phyloP scores from a whole-genome alignment of 75 land plant genomes.

The Azolla pinnata region DNA sequence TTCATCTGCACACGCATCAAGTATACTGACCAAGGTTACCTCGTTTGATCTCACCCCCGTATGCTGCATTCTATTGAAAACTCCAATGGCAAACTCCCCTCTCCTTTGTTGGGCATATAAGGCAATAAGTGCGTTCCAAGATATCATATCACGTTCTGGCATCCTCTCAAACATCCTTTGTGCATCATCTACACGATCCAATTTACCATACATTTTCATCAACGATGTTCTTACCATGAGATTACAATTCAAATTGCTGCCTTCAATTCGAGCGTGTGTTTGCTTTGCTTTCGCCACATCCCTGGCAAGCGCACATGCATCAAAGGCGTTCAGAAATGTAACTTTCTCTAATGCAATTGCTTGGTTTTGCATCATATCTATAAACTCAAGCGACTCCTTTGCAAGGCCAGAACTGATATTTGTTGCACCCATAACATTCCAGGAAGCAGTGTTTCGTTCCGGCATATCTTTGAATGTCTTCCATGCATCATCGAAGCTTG shows the following conservation, averaged over 20 bases:
- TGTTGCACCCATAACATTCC: constrained; percentile 38
- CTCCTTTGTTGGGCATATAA: constrained; percentile 17
- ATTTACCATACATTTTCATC: constrained; percentile 11
- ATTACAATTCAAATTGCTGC: constrained; percentile 9
- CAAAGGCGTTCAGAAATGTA: constrained; percentile 25
- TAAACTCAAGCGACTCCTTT: constrained; percentile 23
- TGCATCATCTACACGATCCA: constrained; percentile 20
- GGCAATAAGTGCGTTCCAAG: constrained; percentile 29
- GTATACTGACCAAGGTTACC: constrained; percentile 22
- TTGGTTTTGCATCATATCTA: constrained; percentile 18
- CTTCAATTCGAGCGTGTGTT: constrained; percentile 19
- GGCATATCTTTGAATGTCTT: constrained; percentile 25
- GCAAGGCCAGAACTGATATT: constrained; percentile 15
- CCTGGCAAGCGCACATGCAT: constrained; percentile 9
- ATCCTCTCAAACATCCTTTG: constrained; percentile 20
- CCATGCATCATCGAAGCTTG: constrained; percentile 23
- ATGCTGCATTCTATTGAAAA: constrained; percentile 21
- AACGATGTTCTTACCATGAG: constrained; percentile 7
- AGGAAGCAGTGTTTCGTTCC: constrained; percentile 32
- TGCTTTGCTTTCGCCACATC: constrained; percentile 10
- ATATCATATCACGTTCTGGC: constrained; percentile 20
- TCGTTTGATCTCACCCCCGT: constrained; percentile 3
- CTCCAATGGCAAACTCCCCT: constrained; percentile 10
- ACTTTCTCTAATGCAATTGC: constrained; percentile 28
- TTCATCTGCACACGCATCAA: constrained; percentile 22